Percentiles rank a stretch among this genome's conserved stretches.
Evolutionary conservation across 768 basidiomycete genomes (phyloP).

Genomic region (Agaricus sinodeliciosus): DNA sequence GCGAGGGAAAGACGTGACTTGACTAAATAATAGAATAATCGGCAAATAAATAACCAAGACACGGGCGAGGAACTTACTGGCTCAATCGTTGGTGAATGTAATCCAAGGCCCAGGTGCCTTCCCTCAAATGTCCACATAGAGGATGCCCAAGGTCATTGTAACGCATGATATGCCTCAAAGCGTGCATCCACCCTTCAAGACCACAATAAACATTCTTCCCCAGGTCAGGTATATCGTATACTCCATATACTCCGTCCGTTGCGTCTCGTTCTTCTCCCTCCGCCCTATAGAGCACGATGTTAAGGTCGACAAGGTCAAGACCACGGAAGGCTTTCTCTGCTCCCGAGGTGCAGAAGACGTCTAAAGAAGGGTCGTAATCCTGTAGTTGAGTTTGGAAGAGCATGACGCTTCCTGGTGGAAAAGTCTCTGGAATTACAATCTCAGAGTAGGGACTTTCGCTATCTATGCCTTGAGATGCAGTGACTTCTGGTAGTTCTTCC

Average conservation of each 20-base stretch:
- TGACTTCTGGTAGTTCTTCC: conserved; percentile 52
- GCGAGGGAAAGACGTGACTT: conserved; percentile 56
- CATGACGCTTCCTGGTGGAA: conserved; percentile 96
- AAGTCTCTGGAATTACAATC: conserved; percentile 77
- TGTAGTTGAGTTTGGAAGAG: conserved; percentile 84
- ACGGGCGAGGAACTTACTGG: conserved; percentile 43
- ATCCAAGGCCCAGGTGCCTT: conserved; percentile 90
- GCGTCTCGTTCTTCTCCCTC: conserved; percentile 92
- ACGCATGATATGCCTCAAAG: conserved; percentile 74
- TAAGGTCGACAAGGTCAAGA: conserved; percentile 83
- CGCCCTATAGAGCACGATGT: conserved; percentile 77
- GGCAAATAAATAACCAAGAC: not conserved
- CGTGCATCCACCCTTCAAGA: conserved; percentile 95
- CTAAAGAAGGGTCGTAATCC: conserved; percentile 63
- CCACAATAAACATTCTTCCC: conserved; percentile 88
- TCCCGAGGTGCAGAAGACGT: conserved; percentile 63
- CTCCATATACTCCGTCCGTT: conserved; percentile 73
- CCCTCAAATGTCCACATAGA: conserved; percentile 79
- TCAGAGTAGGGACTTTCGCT: conserved; percentile 66
- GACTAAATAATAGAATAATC: conserved; percentile 33
- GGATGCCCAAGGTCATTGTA: conserved; percentile 93
- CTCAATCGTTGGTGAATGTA: conserved; percentile 69
- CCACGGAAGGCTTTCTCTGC: conserved; percentile 67
- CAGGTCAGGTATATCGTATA: conserved; percentile 71
- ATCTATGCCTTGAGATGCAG: conserved; percentile 57